Base-by-base conservation (phyloP, 202 grass and related monocot genomes). In the Brachypodium distachyon region DNA sequence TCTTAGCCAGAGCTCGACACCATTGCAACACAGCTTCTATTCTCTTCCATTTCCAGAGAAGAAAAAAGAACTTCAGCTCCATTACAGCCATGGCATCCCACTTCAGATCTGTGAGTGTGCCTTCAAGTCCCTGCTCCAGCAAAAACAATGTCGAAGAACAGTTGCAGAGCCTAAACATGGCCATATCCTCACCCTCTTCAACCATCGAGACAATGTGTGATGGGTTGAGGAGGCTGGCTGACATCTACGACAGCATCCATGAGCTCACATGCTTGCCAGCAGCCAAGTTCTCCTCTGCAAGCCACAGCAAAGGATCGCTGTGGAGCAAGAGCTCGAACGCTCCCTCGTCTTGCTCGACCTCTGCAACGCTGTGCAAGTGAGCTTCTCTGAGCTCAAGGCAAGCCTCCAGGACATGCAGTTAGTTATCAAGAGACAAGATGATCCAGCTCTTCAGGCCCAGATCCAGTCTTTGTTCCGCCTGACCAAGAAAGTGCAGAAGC, bases 31-130 rank as follows among this genome's bases (percentile, higher is more conserved):
- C 22, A 63, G 5, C 38, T 32, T 64, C 36, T 58, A 17, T 57
- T 70, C 25, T 12, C 62, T 53, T 79, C 9, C 25, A 10, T 48
- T 52, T 47, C 12, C 43, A 14, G 55, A 19, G 5, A 23, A 39
- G 55, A 37, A 40, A 4, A 62, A 77, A 73, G 22, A 9, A 57
- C 8, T 39, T n/a, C 1, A 9, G n/a, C 19, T 81, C 37, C 21
- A 58, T 6, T 64, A 47, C 28, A 75, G 3, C 51, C 47, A 83
- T 83, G 73, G 74, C 55, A 33, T 62, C 27, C 68, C 59, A 85
- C 13, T 49, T 81, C 7, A 67, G 89, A 53, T 90, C 88, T 4
- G 22, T 40, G 55, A 89, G 91, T 63, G 59, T 87, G 73, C 82
- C 86, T 26, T 53, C 73, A 7, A 89, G 61, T 4, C 74, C 85